A percentile compares a stretch with the other conserved stretches of the same genome.
phyloP scores from a whole-genome alignment of 2,329 filamentous ascomycete species.

The Colletotrichum liriopes region DNA sequence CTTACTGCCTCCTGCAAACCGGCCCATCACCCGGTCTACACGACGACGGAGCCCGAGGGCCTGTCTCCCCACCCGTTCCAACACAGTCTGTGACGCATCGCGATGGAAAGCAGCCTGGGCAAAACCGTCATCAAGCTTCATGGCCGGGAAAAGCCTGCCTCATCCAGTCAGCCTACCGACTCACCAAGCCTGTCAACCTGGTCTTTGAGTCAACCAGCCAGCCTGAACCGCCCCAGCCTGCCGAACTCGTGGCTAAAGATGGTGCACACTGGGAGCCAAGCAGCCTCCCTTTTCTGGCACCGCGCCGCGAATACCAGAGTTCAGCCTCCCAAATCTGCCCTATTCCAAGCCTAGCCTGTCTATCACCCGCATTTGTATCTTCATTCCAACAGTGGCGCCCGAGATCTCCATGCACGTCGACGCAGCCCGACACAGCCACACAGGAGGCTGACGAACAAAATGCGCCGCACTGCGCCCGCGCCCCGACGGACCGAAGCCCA shows the following conservation, averaged over 20 bases:
- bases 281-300: neutral
- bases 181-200: neutral
- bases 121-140: neutral
- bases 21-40: neutral
- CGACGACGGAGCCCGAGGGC: neutral
- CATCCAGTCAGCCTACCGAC: neutral
- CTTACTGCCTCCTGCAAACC: neutral
- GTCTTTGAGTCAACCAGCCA: too few species aligned
- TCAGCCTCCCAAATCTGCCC: neutral
- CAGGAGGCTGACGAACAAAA: neutral
- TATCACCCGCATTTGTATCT: neutral
- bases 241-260: neutral
- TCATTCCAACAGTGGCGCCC: neutral
- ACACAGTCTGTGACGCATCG: neutral
- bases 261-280: too few species aligned
- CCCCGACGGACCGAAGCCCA: neutral
- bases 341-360: neutral
- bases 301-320: neutral
- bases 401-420: neutral
- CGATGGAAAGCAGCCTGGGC: neutral
- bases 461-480: neutral
- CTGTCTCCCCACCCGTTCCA: neutral
- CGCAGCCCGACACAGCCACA: slow-evolving; percentile 13
- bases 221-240: neutral
- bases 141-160: neutral